Base-by-base conservation (phyloP, 2,329 filamentous ascomycete species). In the Beauveria sp. region DNA sequence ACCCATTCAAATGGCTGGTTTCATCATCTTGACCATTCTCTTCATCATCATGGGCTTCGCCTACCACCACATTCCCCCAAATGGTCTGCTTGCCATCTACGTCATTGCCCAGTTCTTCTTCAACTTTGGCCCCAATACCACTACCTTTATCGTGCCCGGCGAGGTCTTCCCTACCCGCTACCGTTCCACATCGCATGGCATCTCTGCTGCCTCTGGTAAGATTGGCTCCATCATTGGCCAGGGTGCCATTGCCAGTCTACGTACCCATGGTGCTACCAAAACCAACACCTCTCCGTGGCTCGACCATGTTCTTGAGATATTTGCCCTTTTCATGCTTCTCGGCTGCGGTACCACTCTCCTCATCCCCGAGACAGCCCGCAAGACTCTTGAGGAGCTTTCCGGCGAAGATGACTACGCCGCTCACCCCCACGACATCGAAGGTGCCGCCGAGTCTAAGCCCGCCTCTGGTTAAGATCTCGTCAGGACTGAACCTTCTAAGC, bases 271-370 rank as follows among this genome's bases (percentile, higher is more conserved):
- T n/a, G 78, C 75, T 18, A 75, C 76, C 40, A 62, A 66, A 8
- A 65, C 59, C 2, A 75, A 77, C 64, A 65, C 69, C 0, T 69
- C 72, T 18, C 88, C 88, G 1, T 92, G 88, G 89, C 81, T 92
- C 73, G 81, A 91, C 75, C 88, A 91, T 72, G 88, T 91, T 46
- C 84, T 92, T 70, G 79, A 90, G 79, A 91, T 91, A 67, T 83
- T 81, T 69, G 87, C 88, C 6, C 79, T 90, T 31, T 91, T 93
- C 80, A 92, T 91, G 89, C 80, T 91, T 40, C 77, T 84, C 62
- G 89, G 89, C 62, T 78, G 84, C 74, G 80, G 88, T 70, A 89
- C 87, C 10, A 87, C 87, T 1, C 74, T 89, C 1, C 76, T 90
- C 62, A 89, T 91, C 63, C 87, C 87, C 8, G 89, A 91, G 79